Conservation (phyloP, 1,139 yeast species). For the Protomyces gravidus region DNA sequence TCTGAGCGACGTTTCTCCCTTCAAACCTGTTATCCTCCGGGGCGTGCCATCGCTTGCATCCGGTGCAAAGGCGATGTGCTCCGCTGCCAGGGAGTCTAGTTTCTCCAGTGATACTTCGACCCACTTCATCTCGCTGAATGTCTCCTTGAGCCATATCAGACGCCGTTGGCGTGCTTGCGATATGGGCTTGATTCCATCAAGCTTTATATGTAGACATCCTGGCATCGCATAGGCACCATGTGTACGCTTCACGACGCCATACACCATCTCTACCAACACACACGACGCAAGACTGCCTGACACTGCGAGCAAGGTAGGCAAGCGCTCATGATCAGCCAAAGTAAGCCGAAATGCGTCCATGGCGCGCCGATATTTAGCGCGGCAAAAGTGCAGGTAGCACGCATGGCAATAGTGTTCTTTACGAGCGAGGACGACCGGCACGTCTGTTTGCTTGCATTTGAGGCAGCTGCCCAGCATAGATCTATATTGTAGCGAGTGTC, state of each 20-base stretch:
- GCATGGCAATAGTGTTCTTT: conserved; percentile 20
- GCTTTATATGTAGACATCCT: conserved; percentile 9
- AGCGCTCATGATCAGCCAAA: background rate
- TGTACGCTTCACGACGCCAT: conserved; percentile 13
- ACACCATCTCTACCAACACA: conserved; percentile 21
- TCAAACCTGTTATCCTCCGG: too few species aligned
- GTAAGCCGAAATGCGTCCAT: conserved; percentile 18
- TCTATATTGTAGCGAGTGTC: too few species aligned
- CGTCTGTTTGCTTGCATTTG: conserved; percentile 11
- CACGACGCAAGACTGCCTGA: conserved; percentile 22
- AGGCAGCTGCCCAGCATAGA: conserved; percentile 9
- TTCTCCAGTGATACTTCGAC: conserved; percentile 1
- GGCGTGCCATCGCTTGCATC: conserved; percentile 2
- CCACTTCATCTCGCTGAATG: conserved; percentile 7
- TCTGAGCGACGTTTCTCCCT: background rate
- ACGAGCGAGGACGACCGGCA: conserved; percentile 5
- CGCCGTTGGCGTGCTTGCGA: background rate
- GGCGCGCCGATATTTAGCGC: conserved; percentile 20
- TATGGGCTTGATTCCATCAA: background rate
- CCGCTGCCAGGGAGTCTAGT: background rate
- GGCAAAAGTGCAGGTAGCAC: conserved; percentile 16
- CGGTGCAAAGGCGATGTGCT: background rate
- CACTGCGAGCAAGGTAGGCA: conserved; percentile 5
- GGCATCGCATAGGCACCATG: conserved; percentile 21
- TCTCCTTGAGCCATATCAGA: background rate